Conservation (phyloP, 2,329 filamentous ascomycete genomes). For the Claviceps fusiformis region DNA sequence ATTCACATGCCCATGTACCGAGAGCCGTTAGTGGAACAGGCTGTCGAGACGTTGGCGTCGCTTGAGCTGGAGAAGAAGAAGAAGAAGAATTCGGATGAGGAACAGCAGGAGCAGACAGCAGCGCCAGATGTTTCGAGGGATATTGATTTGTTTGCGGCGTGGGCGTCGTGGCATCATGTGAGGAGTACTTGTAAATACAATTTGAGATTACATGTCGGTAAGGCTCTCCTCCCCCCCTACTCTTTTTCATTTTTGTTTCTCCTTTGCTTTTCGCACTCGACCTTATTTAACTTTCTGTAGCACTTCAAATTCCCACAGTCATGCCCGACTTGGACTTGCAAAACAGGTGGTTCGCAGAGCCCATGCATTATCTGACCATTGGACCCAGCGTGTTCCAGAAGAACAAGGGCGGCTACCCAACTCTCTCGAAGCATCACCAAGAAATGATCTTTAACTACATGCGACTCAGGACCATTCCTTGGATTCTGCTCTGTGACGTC, state of each 20-base stretch:
- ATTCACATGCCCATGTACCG: constrained; percentile 77
- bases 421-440: constrained; percentile 48
- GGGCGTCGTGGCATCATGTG: constrained; percentile 91
- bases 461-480: constrained; percentile 48
- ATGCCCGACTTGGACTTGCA: constrained; percentile 48
- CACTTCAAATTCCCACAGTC: constrained; percentile 41
- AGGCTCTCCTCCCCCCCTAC: constrained; percentile 20
- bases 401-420: constrained; percentile 48
- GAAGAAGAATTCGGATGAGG: too few species aligned
- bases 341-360: constrained; percentile 56
- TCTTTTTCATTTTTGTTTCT: too few species aligned
- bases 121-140: constrained; percentile 25
- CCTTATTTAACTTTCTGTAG: constrained; percentile 18
- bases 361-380: constrained; percentile 48
- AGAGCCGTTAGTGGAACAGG: constrained; percentile 45
- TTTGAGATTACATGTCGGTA: constrained; percentile 70
- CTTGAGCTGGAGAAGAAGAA: constrained; percentile 18
- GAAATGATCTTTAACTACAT: constrained; percentile 48
- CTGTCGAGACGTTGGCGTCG: constrained; percentile 37
- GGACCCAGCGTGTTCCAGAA: constrained; percentile 39
- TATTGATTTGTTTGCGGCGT: constrained; percentile 62
- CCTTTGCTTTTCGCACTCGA: background rate
- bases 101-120: constrained; percentile 7
- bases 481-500: constrained; percentile 49
- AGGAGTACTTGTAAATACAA: constrained; percentile 78